phyloP scores from a whole-genome alignment of 176 grass and related monocot species.

The Carex pumila region DNA sequence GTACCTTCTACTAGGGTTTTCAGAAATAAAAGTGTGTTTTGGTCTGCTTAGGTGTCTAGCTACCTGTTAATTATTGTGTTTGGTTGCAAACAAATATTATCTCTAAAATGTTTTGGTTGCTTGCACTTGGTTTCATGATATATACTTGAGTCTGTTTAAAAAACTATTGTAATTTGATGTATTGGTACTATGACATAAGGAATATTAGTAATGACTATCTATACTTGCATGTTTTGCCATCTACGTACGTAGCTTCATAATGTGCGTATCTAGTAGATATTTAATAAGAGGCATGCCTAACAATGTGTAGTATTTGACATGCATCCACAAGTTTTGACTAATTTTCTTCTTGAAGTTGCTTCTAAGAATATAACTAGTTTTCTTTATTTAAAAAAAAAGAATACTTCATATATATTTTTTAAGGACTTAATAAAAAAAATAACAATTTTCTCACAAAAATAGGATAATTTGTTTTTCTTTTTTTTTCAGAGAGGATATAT shows the following conservation, averaged over 20 bases:
- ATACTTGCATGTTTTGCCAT: background rate
- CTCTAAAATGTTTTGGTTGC: background rate
- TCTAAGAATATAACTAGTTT: background rate
- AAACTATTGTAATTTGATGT: background rate
- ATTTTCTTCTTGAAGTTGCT: background rate
- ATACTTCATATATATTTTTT: background rate
- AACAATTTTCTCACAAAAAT: background rate
- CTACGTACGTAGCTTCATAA: background rate
- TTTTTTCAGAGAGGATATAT: background rate
- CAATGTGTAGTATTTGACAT: background rate
- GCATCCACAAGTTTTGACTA: background rate
- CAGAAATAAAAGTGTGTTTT: background rate
- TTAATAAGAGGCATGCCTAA: background rate
- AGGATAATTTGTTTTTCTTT: background rate
- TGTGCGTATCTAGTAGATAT: background rate
- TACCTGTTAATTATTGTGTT: background rate
- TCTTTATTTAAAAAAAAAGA: background rate
- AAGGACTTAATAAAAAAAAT: background rate
- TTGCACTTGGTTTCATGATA: background rate
- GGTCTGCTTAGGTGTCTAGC: slow-evolving; percentile 11
- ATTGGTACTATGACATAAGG: background rate
- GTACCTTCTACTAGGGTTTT: slow-evolving; percentile 25
- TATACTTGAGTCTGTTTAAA: background rate
- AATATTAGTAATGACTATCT: background rate
- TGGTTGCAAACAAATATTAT: slow-evolving; percentile 1